Percentiles rank a stretch among this genome's conserved stretches.
These are phyloP conservation scores for Aegilops longissima DNA, from an alignment of 176 grass and related monocot species.

Conservation along the genomic window DNA sequence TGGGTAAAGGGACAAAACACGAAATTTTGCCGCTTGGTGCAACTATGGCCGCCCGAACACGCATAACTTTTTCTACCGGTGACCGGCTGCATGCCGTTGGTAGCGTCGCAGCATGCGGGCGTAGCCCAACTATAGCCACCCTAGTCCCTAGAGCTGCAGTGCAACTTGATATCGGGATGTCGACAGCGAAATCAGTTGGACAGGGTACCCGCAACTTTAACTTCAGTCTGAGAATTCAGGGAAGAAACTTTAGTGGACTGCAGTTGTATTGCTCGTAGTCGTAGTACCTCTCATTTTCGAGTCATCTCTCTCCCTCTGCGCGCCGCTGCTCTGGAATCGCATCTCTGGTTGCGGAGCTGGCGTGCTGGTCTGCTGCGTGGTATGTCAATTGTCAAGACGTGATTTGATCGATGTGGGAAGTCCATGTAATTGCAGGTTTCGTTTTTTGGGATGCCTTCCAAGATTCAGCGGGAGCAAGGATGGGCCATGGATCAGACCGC, in stretches of 20 bases:
- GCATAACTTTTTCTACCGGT: no score
- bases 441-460: not conserved
- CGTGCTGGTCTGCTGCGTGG: not conserved
- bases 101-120: not conserved
- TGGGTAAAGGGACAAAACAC: no score
- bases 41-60: no score
- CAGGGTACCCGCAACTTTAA: not conserved
- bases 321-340: not conserved
- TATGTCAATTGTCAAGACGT: not conserved
- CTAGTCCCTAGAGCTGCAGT: not conserved
- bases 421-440: not conserved
- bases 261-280: no score
- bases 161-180: not conserved
- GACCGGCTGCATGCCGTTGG: no score
- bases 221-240: not conserved
- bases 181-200: not conserved
- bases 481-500: not conserved
- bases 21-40: no score
- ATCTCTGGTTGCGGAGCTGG: not conserved
- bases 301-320: not conserved
- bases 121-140: slow-evolving; percentile 11
- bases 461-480: not conserved
- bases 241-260: not conserved
- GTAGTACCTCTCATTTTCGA: not conserved
- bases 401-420: slow-evolving; percentile 5